A percentile compares a stretch with the other conserved stretches of the same genome.
phyloP scores from a whole-genome alignment of 2,329 filamentous ascomycete genomes.

The Dryadomyces quercus-mongolicae region DNA sequence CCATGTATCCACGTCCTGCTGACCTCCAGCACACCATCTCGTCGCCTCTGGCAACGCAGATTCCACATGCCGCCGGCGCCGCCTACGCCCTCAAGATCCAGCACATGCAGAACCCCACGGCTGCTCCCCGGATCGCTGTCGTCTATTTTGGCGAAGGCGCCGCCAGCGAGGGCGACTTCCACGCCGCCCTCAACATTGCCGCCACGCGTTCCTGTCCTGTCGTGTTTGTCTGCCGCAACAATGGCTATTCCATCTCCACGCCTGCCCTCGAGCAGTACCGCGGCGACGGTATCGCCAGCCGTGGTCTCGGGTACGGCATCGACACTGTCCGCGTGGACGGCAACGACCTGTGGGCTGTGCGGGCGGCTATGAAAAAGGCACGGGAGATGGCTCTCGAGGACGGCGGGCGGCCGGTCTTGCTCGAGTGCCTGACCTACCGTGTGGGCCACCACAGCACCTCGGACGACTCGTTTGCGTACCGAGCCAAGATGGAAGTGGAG shows the following conservation, averaged over 20 bases:
- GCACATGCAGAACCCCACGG: constrained; percentile 49
- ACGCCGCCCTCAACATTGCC: constrained; percentile 70
- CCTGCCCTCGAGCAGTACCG: constrained; percentile 72
- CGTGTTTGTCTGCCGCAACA: constrained; percentile 72
- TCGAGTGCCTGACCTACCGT: constrained; percentile 97
- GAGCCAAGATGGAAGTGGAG: constrained; percentile 82
- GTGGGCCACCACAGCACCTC: constrained; percentile 92
- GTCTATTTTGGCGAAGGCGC: constrained; percentile 78
- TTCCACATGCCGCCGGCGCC: constrained; percentile 66
- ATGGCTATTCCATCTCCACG: constrained; percentile 71
- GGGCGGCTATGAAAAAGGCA: constrained; percentile 58
- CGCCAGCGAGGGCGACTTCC: constrained; percentile 72
- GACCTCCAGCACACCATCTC: constrained; percentile 55
- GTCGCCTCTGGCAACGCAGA: constrained; percentile 65
- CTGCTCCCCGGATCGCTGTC: constrained; percentile 48
- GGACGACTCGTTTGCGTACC: constrained; percentile 94
- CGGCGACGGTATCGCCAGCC: constrained; percentile 67
- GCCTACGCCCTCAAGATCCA: constrained; percentile 71
- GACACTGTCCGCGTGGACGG: constrained; percentile 73
- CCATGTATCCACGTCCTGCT: neutral
- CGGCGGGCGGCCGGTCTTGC: constrained; percentile 71
- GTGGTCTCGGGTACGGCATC: constrained; percentile 72
- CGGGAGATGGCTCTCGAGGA: constrained; percentile 66
- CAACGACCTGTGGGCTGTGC: constrained; percentile 70
- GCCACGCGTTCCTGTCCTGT: constrained; percentile 65